Conservation (phyloP, 2,329 filamentous ascomycete species). For the Orbilia ellipsospora region DNA sequence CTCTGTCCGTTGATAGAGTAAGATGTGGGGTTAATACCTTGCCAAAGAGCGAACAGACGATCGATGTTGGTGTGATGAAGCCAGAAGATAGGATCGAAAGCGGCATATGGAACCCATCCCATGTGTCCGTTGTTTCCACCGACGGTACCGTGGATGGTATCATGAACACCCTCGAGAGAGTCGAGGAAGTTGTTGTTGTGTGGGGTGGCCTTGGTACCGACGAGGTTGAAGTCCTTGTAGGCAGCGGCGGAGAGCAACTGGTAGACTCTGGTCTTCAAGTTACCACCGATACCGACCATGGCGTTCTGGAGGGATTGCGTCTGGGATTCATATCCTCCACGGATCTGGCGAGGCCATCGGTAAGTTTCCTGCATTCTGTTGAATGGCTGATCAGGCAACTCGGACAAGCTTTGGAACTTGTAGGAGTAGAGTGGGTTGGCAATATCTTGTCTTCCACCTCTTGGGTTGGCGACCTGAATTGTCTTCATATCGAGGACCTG, state of each 20-base stretch:
- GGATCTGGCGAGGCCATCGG: conserved; percentile 15
- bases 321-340: conserved; percentile 5
- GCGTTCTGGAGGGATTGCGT: conserved; percentile 11
- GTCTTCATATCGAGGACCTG: conserved; percentile 43
- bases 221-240: conserved; percentile 68
- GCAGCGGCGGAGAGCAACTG: conserved; percentile 69
- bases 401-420: conserved; percentile 65
- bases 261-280: conserved; percentile 31
- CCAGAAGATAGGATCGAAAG: conserved; percentile 69
- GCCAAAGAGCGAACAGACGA: conserved; percentile 79
- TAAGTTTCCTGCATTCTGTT: conserved; percentile 22
- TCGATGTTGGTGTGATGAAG: conserved; percentile 75
- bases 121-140: conserved; percentile 28
- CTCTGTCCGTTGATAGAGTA: not conserved
- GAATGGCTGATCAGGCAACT: conserved; percentile 28
- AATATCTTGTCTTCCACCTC: conserved; percentile 68
- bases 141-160: conserved; percentile 23
- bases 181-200: conserved; percentile 17
- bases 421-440: conserved; percentile 73
- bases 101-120: conserved; percentile 76
- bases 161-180: conserved; percentile 32
- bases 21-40: conserved; percentile 63
- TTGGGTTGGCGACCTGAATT: conserved; percentile 68
- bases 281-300: conserved; percentile 17
- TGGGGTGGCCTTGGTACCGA: conserved; percentile 10